These are phyloP conservation scores for Phycomyces nitens DNA, from an alignment of 192 early-diverging fungal genomes.

Conservation along the genomic window DNA sequence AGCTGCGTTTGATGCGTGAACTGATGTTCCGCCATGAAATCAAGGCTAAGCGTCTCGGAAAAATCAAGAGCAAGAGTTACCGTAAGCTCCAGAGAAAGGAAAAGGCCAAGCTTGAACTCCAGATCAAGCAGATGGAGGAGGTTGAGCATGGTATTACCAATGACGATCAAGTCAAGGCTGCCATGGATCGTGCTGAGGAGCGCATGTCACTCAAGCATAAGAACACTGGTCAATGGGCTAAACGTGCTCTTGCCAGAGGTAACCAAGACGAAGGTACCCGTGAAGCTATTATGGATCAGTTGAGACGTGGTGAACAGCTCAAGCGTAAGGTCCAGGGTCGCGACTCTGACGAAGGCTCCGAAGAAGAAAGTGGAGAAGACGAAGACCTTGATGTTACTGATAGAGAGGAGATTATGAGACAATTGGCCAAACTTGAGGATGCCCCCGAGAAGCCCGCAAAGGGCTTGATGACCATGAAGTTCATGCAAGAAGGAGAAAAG, in stretches of 20 bases:
- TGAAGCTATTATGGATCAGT: slow-evolving; percentile 81
- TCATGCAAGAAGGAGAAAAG: slow-evolving; percentile 85
- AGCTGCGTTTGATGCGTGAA: slow-evolving; percentile 88
- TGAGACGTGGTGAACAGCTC: slow-evolving; percentile 73
- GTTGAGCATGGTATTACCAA: slow-evolving; percentile 67
- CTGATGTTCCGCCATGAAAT: slow-evolving; percentile 91
- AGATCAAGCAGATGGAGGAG: slow-evolving; percentile 52
- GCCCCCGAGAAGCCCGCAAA: slow-evolving; percentile 55
- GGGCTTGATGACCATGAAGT: slow-evolving; percentile 95
- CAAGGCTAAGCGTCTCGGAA: slow-evolving; percentile 86
- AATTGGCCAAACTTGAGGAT: slow-evolving; percentile 49
- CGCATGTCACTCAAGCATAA: slow-evolving; percentile 93
- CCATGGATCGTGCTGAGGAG: slow-evolving; percentile 82
- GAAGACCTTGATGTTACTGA: slow-evolving; percentile 42
- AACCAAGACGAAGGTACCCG: slow-evolving; percentile 59
- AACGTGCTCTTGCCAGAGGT: slow-evolving; percentile 67
- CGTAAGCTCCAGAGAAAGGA: slow-evolving; percentile 85
- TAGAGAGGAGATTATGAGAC: slow-evolving; percentile 14
- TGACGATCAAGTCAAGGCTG: slow-evolving; percentile 65
- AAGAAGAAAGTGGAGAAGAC: slow-evolving; percentile 44
- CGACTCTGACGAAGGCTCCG: slow-evolving; percentile 28
- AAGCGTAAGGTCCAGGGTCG: slow-evolving; percentile 79
- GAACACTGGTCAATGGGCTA: slow-evolving; percentile 96
- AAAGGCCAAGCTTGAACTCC: slow-evolving; percentile 49
- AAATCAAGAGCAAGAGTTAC: slow-evolving; percentile 98